Evolutionary conservation across 208 protist species (phyloP).

Genomic region (Leishmania mexicana): DNA sequence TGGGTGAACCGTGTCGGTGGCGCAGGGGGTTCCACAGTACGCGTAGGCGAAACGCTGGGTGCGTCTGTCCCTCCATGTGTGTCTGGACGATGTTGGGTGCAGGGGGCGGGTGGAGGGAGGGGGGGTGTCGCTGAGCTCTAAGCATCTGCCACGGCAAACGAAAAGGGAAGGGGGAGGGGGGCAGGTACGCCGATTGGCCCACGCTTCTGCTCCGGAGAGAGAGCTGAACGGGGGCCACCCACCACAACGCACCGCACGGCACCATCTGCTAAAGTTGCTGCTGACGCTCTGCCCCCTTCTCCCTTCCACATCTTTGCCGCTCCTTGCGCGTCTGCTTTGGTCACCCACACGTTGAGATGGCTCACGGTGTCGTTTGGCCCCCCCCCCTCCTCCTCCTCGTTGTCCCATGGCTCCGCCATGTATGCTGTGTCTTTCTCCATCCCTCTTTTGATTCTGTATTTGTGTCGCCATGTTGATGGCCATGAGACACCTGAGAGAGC

Average conservation of each 20-base stretch:
- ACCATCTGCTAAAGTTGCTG: not conserved
- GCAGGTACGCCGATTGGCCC: not conserved
- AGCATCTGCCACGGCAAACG: not conserved
- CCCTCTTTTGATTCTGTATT: not conserved
- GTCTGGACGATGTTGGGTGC: not conserved
- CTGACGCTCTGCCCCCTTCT: not conserved
- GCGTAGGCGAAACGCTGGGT: not conserved
- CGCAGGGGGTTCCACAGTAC: not conserved
- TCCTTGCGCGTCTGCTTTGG: not conserved
- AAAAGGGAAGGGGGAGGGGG: not conserved
- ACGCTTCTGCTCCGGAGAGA: not conserved
- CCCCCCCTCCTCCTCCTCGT: no score
- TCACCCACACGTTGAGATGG: not conserved
- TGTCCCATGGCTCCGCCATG: not conserved
- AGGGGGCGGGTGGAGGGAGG: not conserved
- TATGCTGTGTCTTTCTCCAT: not conserved
- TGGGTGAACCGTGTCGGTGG: not conserved
- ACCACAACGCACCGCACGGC: not conserved
- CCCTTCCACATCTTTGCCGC: not conserved
- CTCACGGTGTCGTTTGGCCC: not conserved
- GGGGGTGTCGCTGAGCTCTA: not conserved
- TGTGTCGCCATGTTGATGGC: not conserved
- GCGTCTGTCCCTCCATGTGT: not conserved
- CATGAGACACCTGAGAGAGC: not conserved
- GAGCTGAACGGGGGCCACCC: no score